Conservation (phyloP, 202 grass and related monocot genomes). For the Eragrostis tef region DNA sequence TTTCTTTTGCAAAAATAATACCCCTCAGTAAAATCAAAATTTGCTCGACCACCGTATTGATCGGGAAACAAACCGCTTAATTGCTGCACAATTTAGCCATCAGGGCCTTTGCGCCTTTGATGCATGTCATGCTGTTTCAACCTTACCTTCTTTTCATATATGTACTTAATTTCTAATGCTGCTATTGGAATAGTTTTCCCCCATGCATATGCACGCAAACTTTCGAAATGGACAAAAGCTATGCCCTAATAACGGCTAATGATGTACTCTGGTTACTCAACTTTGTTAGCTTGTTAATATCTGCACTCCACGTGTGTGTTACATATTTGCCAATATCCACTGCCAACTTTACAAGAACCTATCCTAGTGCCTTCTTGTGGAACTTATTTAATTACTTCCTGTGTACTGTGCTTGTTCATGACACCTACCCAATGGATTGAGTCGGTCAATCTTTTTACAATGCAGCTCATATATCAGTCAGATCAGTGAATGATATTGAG, state of each 20-base stretch:
- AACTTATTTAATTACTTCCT: background rate
- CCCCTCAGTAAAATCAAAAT: no score
- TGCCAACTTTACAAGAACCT: background rate
- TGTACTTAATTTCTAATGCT: no score
- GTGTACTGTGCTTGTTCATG: background rate
- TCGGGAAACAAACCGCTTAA: no score
- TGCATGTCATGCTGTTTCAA: no score
- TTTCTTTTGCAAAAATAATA: no score
- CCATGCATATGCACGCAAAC: no score
- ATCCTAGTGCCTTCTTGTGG: background rate
- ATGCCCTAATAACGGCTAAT: background rate
- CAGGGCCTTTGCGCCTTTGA: no score
- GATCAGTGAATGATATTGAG: background rate
- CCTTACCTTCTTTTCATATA: no score
- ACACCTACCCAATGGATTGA: background rate
- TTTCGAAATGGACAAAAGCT: no score
- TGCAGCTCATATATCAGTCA: background rate
- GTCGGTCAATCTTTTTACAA: background rate
- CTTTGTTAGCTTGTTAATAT: background rate
- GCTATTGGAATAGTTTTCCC: no score
- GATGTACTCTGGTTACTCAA: background rate
- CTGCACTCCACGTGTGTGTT: background rate
- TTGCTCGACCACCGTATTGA: no score
- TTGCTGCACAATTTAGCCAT: no score
- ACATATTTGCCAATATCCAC: background rate